These are phyloP conservation scores for Ajuga chamaepitys DNA, from an alignment of 257 asterid species.

Conservation along the genomic window DNA sequence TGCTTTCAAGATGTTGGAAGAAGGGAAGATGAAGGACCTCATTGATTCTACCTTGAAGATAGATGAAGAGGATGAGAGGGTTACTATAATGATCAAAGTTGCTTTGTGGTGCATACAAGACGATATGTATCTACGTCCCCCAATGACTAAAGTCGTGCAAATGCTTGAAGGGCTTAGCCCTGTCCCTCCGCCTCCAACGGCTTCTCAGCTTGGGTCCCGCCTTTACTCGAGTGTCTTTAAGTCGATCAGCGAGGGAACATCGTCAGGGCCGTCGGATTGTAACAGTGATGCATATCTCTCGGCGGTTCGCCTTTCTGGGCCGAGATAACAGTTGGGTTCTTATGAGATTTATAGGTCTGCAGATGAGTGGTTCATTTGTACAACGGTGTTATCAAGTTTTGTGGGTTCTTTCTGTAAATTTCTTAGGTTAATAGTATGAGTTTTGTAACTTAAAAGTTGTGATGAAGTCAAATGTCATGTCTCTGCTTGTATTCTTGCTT, in stretches of 20 bases:
- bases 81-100: conserved; percentile 50
- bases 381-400: conserved; percentile 6
- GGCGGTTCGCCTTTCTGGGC: conserved; percentile 88
- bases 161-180: conserved; percentile 87
- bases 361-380: conserved; percentile 18
- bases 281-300: conserved; percentile 76
- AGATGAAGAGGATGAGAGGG: conserved; percentile 63
- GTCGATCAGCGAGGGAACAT: conserved; percentile 62
- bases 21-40: conserved; percentile 68
- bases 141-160: conserved; percentile 89
- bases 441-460: conserved; percentile 29
- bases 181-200: conserved; percentile 66
- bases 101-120: conserved; percentile 99
- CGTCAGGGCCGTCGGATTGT: conserved; percentile 82
- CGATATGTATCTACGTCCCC: conserved; percentile 73
- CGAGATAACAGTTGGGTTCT: conserved; percentile 51
- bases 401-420: conserved; percentile 24
- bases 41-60: conserved; percentile 49
- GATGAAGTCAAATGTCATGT: conserved; percentile 10
- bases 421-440: conserved; percentile 23
- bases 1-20: conserved; percentile 82
- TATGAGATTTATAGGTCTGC: background rate
- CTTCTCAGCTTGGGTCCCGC: conserved; percentile 56
- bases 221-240: conserved; percentile 53
- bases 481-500: conserved; percentile 23